Evolutionary conservation across 805 yeast genomes (phyloP).

Genomic region (Candida sithepensis): DNA sequence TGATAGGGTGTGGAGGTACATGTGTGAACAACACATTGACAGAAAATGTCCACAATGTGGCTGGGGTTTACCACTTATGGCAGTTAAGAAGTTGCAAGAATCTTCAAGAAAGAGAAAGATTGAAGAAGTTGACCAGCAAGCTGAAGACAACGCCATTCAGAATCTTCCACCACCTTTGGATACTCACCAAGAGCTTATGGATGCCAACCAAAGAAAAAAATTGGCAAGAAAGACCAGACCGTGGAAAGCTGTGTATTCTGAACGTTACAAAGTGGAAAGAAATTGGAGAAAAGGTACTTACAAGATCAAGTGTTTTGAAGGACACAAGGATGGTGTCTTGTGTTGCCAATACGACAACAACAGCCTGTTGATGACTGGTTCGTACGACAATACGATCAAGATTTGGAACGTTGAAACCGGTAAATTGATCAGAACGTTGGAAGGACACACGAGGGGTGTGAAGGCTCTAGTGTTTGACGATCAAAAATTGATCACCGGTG

Average conservation of each 20-base stretch:
- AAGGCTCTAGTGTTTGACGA: conserved; percentile 82
- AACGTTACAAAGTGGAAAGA: conserved; percentile 84
- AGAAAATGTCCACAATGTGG: conserved; percentile 97
- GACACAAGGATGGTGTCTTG: conserved; percentile 87
- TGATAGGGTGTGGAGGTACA: conserved; percentile 95
- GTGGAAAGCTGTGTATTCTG: conserved; percentile 94
- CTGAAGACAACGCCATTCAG: conserved; percentile 11
- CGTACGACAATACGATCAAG: conserved; percentile 84
- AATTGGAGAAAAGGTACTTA: conserved; percentile 91
- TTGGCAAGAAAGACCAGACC: conserved; percentile 57
- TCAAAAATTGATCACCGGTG: conserved; percentile 87
- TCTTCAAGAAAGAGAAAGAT: conserved; percentile 22
- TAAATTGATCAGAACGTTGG: conserved; percentile 66
- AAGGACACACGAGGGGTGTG: conserved; percentile 89
- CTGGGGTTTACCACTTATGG: conserved; percentile 96
- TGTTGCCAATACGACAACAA: conserved; percentile 82
- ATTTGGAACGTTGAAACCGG: conserved; percentile 92
- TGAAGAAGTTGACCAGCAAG: conserved; percentile 20
- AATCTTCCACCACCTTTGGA: conserved; percentile 26
- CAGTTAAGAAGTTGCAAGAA: conserved; percentile 59
- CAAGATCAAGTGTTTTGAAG: conserved; percentile 59
- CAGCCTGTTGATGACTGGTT: conserved; percentile 78
- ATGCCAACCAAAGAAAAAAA: conserved; percentile 9
- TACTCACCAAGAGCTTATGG: conserved; percentile 11
- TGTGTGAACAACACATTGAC: conserved; percentile 98